Base-by-base conservation (phyloP, 2,329 filamentous ascomycete genomes). In the Botrytis deweyae region DNA sequence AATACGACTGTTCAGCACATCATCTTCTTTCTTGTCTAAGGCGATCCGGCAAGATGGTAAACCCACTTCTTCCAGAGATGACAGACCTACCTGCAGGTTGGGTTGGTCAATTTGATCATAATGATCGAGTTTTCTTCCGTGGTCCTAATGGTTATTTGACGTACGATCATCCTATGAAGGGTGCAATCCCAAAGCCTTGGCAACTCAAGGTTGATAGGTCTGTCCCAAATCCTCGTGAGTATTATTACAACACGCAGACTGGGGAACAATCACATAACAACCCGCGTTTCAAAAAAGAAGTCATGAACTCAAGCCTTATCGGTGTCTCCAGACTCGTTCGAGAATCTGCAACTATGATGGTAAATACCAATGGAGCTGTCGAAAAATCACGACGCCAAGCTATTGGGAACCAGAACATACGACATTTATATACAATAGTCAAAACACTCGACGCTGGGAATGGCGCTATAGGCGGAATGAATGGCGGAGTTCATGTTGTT, bases 401-500 rank as follows among this genome's bases (percentile, higher is more conserved):
- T 49, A 68, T 73, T 46, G 58, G 40, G 16, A 42, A 55, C 29
- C n/a, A 9, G 8, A 72, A 77, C 58, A 68, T 76, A 55, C 74
- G 77, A 33, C 55, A 76, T 22, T 25, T 74, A 20, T 80, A 76
- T 33, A 75, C 79, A 22, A 76, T 77, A 16, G 73, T 80, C 12
- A 74, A 80, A 29, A 69, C 74, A 20, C 77, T 80, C 40, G 79
- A 80, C 69, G 20, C 49, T 8, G 78, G 76, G 1, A 72, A 76
- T 25, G 78, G 77, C 18, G 69, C 16, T 0, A 62, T 78, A 59
- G 79, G 79, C 14, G 79, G 74, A 4, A 79, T 80, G 78, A 80
- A 80, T 63, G 78, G 77, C 5, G 78, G 78, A n/a, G 76, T 79
- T 8, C 76, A 75, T 68, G 77, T 79, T 14, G 78, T 79, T 3